These are phyloP conservation scores for Volutella citrinella DNA, from an alignment of 2,329 filamentous ascomycete species.

Conservation along the genomic window DNA sequence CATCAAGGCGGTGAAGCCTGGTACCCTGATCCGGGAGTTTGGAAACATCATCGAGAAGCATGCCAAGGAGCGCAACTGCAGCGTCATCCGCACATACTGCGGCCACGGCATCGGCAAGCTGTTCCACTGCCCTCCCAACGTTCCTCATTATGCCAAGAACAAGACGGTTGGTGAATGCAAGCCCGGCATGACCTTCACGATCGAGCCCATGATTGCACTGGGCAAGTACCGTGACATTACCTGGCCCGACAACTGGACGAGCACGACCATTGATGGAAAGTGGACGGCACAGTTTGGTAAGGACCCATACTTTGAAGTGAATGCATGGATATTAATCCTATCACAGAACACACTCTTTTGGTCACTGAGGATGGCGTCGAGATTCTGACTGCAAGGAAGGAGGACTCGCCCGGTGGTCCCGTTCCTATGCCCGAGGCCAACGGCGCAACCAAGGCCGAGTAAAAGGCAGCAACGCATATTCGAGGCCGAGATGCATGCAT, in stretches of 20 bases:
- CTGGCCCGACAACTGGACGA: conserved; percentile 99
- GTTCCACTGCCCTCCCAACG: conserved; percentile 91
- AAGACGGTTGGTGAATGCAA: conserved; percentile 94
- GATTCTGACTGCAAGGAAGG: conserved; percentile 70
- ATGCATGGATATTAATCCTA: conserved; percentile 13
- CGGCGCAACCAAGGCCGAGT: conserved; percentile 12
- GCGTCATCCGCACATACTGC: conserved; percentile 92
- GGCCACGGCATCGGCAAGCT: conserved; percentile 92
- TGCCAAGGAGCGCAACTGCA: conserved; percentile 80
- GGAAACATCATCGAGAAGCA: conserved; percentile 95
- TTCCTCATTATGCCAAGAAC: conserved; percentile 98
- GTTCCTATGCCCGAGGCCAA: conserved; percentile 51
- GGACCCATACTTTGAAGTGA: conserved; percentile 25
- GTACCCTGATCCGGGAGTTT: conserved; percentile 87
- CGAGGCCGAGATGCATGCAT: too few species aligned
- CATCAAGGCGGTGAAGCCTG: conserved; percentile 89
- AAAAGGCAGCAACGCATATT: too few species aligned
- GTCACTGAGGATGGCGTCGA: conserved; percentile 83
- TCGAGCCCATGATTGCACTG: conserved; percentile 96
- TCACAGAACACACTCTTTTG: conserved; percentile 72
- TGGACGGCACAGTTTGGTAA: conserved; percentile 88
- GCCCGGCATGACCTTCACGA: conserved; percentile 97
- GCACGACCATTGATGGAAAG: conserved; percentile 85
- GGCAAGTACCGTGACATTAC: conserved; percentile 90
- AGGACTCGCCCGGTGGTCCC: conserved; percentile 73